phyloP scores from a whole-genome alignment of 2,329 filamentous ascomycete species.

The Ophidiomyces ophidiicola region DNA sequence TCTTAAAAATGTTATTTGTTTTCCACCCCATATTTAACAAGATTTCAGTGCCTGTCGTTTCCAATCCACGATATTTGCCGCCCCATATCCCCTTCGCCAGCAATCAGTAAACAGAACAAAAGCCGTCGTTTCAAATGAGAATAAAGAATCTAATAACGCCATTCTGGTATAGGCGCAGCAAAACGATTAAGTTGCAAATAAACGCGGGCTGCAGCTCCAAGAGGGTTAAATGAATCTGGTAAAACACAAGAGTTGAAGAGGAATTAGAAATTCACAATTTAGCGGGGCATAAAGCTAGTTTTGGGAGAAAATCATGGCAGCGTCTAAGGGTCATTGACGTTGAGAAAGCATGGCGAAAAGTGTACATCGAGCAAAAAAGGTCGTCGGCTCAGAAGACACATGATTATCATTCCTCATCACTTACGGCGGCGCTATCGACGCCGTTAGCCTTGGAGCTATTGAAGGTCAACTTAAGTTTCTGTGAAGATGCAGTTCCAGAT shows the following conservation, averaged over 20 bases:
- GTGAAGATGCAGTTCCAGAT: conserved; percentile 36
- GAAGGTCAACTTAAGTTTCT: conserved; percentile 57
- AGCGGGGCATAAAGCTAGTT: no score
- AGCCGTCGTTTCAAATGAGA: neutral
- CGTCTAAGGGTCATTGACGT: neutral
- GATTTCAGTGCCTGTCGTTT: conserved; percentile 1
- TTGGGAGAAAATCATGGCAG: neutral
- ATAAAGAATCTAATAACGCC: conserved; percentile 1
- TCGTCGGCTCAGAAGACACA: neutral
- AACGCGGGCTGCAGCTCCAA: neutral
- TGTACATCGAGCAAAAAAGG: no score
- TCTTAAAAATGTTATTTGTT: neutral
- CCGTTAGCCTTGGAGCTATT: conserved; percentile 29
- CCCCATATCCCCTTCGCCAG: neutral
- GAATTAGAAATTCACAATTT: no score
- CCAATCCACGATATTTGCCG: conserved; percentile 4
- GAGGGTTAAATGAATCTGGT: neutral
- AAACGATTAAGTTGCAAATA: neutral
- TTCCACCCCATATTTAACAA: conserved; percentile 7
- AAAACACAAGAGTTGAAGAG: conserved; percentile 1
- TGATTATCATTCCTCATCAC: conserved; percentile 24
- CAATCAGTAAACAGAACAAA: neutral
- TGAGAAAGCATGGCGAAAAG: no score
- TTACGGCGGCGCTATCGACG: conserved; percentile 24
- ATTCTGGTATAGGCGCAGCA: neutral